Conservation (phyloP, 495 filamentous ascomycete species). For the Alectoria sarmentosa region DNA sequence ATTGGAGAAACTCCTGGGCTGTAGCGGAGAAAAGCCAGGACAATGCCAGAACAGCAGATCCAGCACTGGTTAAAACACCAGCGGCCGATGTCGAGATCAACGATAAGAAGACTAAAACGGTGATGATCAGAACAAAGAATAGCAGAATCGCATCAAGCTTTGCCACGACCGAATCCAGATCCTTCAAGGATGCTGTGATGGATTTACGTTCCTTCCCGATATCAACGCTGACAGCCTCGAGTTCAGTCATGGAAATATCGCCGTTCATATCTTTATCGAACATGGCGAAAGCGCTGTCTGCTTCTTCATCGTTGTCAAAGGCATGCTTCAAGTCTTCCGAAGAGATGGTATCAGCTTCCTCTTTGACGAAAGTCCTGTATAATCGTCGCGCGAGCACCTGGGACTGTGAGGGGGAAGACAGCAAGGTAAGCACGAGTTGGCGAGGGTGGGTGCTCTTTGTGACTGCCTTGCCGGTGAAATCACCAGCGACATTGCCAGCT, state of each 20-base stretch:
- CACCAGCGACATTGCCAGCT: constrained; percentile 84
- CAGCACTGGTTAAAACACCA: constrained; percentile 75
- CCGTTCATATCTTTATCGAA: constrained; percentile 98
- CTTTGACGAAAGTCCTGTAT: constrained; percentile 80
- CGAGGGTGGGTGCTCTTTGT: constrained; percentile 71
- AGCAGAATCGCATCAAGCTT: constrained; percentile 85
- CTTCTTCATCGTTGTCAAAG: constrained; percentile 80
- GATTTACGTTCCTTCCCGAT: constrained; percentile 93
- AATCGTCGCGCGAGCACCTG: constrained; percentile 85
- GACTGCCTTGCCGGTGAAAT: constrained; percentile 81
- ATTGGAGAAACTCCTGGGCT: constrained; percentile 88
- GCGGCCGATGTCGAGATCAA: constrained; percentile 85
- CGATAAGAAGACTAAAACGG: constrained; percentile 77
- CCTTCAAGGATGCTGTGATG: constrained; percentile 89
- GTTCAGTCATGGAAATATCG: constrained; percentile 92
- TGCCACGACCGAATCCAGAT: constrained; percentile 89
- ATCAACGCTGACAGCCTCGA: constrained; percentile 89
- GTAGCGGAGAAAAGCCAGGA: constrained; percentile 91
- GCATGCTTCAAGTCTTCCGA: constrained; percentile 71
- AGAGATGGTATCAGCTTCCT: constrained; percentile 66
- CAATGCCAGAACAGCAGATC: constrained; percentile 77
- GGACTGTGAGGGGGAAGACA: constrained; percentile 63
- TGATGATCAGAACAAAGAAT: constrained; percentile 73
- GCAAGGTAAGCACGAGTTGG: constrained; percentile 69
- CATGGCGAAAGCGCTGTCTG: constrained; percentile 84